Percentiles rank a stretch among this genome's conserved stretches.
phyloP scores from a whole-genome alignment of 495 filamentous ascomycete genomes.

The Lasiosphaeria miniovina region DNA sequence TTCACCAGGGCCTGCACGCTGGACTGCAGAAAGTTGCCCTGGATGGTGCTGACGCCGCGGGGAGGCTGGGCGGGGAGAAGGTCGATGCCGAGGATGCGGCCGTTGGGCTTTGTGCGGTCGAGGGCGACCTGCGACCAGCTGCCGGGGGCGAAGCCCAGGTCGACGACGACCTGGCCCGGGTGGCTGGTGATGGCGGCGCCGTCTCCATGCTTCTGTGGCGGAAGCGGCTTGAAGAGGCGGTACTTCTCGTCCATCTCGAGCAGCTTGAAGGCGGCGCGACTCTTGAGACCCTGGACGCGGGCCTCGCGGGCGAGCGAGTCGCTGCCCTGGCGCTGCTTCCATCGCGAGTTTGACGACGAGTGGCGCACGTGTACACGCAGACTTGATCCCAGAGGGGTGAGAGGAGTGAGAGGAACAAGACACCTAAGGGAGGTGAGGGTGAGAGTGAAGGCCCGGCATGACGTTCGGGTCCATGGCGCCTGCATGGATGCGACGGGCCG shows the following conservation, averaged over 20 bases:
- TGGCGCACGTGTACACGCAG: constrained; percentile 11
- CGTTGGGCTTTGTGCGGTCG: constrained; percentile 67
- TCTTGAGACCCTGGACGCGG: constrained; percentile 72
- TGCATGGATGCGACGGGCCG: too few relatives aligned
- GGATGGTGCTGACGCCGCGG: constrained; percentile 82
- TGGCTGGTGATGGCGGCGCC: too few relatives aligned
- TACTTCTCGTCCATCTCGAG: constrained; percentile 82
- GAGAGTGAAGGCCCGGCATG: too few relatives aligned
- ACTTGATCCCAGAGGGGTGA: constrained; percentile 5
- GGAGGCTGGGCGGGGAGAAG: constrained; percentile 89
- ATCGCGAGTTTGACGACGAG: constrained; percentile 70
- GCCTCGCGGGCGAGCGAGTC: constrained; percentile 72
- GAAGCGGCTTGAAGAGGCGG: constrained; percentile 59
- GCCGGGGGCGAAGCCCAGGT: constrained; percentile 91
- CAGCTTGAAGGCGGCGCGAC: constrained; percentile 89
- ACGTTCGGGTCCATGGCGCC: too few relatives aligned
- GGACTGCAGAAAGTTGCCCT: constrained; percentile 81
- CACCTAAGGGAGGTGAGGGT: background rate
- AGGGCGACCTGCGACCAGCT: constrained; percentile 97
- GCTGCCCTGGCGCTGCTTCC: constrained; percentile 71
- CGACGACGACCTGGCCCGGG: constrained; percentile 77
- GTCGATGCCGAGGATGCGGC: constrained; percentile 85
- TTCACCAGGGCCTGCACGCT: constrained; percentile 71
- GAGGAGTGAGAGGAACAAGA: background rate
- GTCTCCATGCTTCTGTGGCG: background rate